phyloP scores from a whole-genome alignment of 202 grass and related monocot genomes.

The Zoysia matrella region DNA sequence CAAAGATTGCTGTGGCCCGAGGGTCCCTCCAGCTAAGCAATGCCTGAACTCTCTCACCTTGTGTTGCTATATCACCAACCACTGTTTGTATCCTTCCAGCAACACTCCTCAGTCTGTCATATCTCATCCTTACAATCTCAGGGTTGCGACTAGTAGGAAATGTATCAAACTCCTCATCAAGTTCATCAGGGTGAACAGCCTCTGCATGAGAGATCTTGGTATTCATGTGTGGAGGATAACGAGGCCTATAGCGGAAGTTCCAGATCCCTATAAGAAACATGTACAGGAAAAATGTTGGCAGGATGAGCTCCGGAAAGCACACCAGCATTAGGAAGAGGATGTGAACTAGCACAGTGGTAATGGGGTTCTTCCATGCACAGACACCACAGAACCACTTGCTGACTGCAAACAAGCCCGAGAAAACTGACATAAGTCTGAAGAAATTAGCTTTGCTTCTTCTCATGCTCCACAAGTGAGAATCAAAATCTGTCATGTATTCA shows the following conservation, averaged over 20 bases:
- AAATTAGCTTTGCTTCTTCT: constrained; percentile 95
- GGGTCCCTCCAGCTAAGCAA: constrained; percentile 97
- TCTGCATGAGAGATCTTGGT: constrained; percentile 94
- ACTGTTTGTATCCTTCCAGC: constrained; percentile 93
- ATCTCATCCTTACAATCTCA: constrained; percentile 76
- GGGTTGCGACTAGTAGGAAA: constrained; percentile 69
- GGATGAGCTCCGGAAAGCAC: constrained; percentile 92
- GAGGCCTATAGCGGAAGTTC: constrained; percentile 89
- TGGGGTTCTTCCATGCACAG: constrained; percentile 85
- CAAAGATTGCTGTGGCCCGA: constrained; percentile 81
- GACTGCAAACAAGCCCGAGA: constrained; percentile 72
- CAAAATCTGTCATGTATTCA: constrained; percentile 94
- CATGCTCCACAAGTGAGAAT: constrained; percentile 98
- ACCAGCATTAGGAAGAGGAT: constrained; percentile 91
- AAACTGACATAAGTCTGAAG: constrained; percentile 90
- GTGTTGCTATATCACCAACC: constrained; percentile 89
- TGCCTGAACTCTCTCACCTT: constrained; percentile 90
- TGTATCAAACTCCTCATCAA: constrained; percentile 89
- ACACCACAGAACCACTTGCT: constrained; percentile 87
- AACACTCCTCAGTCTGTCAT: constrained; percentile 92
- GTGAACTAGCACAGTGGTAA: constrained; percentile 92
- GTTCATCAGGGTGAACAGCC: constrained; percentile 82
- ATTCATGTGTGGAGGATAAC: constrained; percentile 97
- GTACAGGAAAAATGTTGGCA: constrained; percentile 85
- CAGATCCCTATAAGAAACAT: constrained; percentile 95